Percentiles rank a stretch among this genome's conserved stretches.
These are phyloP conservation scores for Nelumbo lutea DNA, from an alignment of 164 flowering plant genomes.

Conservation along the genomic window DNA sequence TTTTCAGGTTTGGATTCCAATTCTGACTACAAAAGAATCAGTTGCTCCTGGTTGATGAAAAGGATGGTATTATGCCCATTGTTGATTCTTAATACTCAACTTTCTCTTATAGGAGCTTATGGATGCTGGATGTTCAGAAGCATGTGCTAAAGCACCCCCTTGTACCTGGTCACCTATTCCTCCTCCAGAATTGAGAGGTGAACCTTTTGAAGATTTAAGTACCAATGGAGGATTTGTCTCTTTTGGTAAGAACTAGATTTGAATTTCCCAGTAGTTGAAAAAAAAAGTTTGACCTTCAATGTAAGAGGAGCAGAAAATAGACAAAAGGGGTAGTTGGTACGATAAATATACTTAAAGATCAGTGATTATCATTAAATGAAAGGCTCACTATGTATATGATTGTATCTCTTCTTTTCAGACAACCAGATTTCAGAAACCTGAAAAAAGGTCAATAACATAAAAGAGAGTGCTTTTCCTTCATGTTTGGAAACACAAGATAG, in stretches of 20 bases:
- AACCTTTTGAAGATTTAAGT: conserved; percentile 59
- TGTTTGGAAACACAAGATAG: background rate
- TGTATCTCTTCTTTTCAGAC: background rate
- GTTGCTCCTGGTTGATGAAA: background rate
- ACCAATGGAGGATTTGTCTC: conserved; percentile 90
- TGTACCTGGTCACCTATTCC: conserved; percentile 93
- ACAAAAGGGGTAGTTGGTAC: background rate
- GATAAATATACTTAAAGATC: background rate
- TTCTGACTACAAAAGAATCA: background rate
- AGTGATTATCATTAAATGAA: background rate
- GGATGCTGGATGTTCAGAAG: conserved; percentile 53
- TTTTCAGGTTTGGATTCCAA: conserved; percentile 53
- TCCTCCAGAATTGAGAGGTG: conserved; percentile 83
- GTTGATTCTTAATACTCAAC: background rate
- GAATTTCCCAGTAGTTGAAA: background rate
- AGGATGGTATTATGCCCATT: background rate
- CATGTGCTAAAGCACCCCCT: conserved; percentile 60
- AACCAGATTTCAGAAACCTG: background rate
- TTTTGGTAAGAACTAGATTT: conserved; percentile 42
- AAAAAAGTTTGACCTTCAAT: background rate
- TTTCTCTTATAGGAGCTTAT: conserved; percentile 52
- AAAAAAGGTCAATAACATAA: background rate
- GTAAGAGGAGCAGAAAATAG: background rate
- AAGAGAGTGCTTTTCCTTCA: background rate
- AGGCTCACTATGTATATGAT: background rate